Percentiles rank a stretch among this genome's conserved stretches.
phyloP scores from a whole-genome alignment of 495 filamentous ascomycete genomes.

The Aspergillus diversus region DNA sequence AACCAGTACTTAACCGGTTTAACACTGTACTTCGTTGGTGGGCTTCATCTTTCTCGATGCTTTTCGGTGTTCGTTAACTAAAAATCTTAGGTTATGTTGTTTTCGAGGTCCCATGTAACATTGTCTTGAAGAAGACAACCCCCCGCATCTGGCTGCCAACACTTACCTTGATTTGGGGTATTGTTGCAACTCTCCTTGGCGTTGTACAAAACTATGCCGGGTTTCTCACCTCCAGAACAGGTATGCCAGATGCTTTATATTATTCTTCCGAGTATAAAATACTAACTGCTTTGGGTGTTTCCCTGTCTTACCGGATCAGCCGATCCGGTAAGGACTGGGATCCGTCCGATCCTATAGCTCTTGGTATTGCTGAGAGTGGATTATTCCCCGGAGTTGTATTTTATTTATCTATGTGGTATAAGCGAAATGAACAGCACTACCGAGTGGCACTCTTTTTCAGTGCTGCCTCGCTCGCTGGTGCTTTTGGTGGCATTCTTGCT shows the following conservation, averaged over 20 bases:
- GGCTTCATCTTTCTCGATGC: background rate
- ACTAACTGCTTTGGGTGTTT: background rate
- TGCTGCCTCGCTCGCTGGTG: slow-evolving; percentile 73
- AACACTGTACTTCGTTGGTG: slow-evolving; percentile 75
- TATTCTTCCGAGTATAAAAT: background rate
- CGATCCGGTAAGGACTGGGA: no score
- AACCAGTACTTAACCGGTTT: slow-evolving; percentile 73
- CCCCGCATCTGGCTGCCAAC: slow-evolving; percentile 65
- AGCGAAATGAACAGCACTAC: slow-evolving; percentile 70
- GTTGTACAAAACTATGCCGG: slow-evolving; percentile 67
- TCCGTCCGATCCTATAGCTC: slow-evolving; percentile 26
- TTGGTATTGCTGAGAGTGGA: slow-evolving; percentile 53
- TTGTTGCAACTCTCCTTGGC: slow-evolving; percentile 73
- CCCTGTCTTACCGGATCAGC: no score
- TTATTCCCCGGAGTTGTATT: slow-evolving; percentile 78
- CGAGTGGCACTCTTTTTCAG: slow-evolving; percentile 78
- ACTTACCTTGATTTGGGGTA: slow-evolving; percentile 58
- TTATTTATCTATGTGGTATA: slow-evolving; percentile 88
- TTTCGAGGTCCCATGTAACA: slow-evolving; percentile 73
- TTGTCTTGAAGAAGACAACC: slow-evolving; percentile 71
- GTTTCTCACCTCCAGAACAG: slow-evolving; percentile 59
- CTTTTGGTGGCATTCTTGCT: slow-evolving; percentile 78
- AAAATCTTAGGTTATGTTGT: slow-evolving; percentile 56
- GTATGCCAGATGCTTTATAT: slow-evolving; percentile 27
- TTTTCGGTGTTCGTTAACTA: no score